Evolutionary conservation across 208 protist genomes (phyloP), one percentile per base, ranked within the genome.

Genomic region (Crithidia expoeki): DNA sequence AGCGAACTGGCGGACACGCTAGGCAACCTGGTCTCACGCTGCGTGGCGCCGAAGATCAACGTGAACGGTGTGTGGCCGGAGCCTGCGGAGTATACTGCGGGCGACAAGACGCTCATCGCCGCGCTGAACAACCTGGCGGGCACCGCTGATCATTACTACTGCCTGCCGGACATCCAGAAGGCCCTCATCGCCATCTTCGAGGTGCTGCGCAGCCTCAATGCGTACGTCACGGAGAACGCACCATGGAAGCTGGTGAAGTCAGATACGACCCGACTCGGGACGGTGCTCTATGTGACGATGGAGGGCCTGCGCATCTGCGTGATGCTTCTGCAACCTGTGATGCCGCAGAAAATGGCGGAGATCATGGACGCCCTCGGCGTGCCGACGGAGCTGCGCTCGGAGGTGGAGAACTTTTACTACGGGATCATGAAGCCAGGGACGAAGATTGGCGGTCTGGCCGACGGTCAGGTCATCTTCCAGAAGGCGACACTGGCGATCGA

Each of bases 1-100:
- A 72, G 80, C 0, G 96, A 98, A 68, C 88, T 99, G 21, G 96
- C 96, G 9, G 94, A 98, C 78, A 98, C 89, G 3, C 84, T 98
- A 19, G 98, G 97, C 60, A 98, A 98, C 80, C 85, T 98, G 7
- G 82, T 96, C 19, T 86, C 92, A 66, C 89, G 94, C 55, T 93
- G 87, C 70, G 81, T 89, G 11, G 80, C 91, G 16, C 76, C 83
- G 7, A 96, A 95, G 73, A 91, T 97, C 69, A 96, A 96, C 68
- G 73, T 88, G 40, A 64, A 84, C 44, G 79, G 81, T 19, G 81
- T 81, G 77, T 94, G 87, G 89, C 89, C 90, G 21, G 47, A 71
- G 28, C 87, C 89, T 0, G 88, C 51, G 21, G 82, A 74, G 61
- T 95, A 93, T 84, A 93, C 38, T 42, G 81, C 84, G 42, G 58